Evolutionary conservation across 129 eudicot genomes (phyloP), one percentile per base, ranked within the genome.

Genomic region (Escallonia rubra): DNA sequence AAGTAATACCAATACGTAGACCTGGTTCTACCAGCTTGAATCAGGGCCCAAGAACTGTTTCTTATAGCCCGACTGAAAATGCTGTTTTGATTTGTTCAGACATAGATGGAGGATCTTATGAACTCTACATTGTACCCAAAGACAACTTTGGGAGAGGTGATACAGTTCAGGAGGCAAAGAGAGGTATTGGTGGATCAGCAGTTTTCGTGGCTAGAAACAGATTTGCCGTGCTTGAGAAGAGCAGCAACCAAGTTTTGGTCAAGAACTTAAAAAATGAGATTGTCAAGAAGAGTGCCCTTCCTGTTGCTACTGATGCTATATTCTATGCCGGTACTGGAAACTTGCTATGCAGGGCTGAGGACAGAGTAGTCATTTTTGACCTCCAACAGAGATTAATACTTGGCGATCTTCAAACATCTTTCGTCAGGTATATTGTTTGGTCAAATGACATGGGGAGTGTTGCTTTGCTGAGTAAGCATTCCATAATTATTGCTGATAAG

Each of bases 301-400:
- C 72, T 56, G 43, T 68, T 10, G 43, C 72, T 23, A 56, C 72
- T 43, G 72, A 68, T 16, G 63, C 72, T 14, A 68, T 68, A 43
- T 68, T 68, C 51, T 68, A 68, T 43, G 72, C 72, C 6, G 72
- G 72, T 3, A 68, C 72, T 14, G 72, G 72, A 16, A 68, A 68
- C 63, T 55, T 68, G 72, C 64, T 68, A 10, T 68, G 72, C 63
- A 68, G 72, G 72, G 54, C 72, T 2, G 72, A 68, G 72, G 72
- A 68, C 42, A 68, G 56, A 56, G 63, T 68, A 3, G 64, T 56
- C 8, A 68, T 68, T 55, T 68, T 56, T 15, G 72, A 68, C 51
- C 72, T 68, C 72, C 72, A 68, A 23, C 72, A 68, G 46, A 56
- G 72, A 63, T 42, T 55, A 41, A 43, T 68, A 14, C 63, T 68